phyloP scores from a whole-genome alignment of 139 green algal genomes.

The Chlorella sp. region DNA sequence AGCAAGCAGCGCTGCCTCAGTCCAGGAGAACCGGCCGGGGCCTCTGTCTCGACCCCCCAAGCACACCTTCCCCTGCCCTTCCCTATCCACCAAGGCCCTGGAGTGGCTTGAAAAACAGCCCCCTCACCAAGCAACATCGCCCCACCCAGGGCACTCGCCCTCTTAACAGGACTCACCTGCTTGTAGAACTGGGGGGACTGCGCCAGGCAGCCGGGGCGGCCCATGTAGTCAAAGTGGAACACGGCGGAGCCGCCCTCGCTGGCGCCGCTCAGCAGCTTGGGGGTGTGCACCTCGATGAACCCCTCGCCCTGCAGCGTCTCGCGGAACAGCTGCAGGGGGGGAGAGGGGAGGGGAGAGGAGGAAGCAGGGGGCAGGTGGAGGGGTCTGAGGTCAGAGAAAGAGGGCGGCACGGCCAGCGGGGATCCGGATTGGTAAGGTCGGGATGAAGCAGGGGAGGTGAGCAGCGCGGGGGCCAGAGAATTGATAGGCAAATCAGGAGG shows the following conservation, averaged over 20 bases:
- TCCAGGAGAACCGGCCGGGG: too few species aligned
- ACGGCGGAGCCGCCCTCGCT: conserved; percentile 92
- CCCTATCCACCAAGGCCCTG: too few species aligned
- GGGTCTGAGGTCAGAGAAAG: not conserved
- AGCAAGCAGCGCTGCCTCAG: too few species aligned
- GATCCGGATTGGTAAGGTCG: too few species aligned
- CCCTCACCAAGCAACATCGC: not conserved
- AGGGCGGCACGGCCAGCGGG: too few species aligned
- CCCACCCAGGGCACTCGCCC: not conserved
- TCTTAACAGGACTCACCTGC: conserved; percentile 30
- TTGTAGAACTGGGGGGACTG: conserved; percentile 57
- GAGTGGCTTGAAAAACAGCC: too few species aligned
- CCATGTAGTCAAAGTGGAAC: conserved; percentile 98
- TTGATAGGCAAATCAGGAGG: too few species aligned
- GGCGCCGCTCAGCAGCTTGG: conserved; percentile 90
- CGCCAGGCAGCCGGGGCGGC: conserved; percentile 90
- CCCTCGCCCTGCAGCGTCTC: conserved; percentile 74
- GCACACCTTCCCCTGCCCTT: too few species aligned
- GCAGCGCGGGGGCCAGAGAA: too few species aligned
- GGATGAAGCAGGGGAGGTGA: too few species aligned
- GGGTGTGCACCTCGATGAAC: conserved; percentile 98
- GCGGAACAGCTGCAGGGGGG: conserved; percentile 81
- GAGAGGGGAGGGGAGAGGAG: not conserved
- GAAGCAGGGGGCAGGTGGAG: not conserved
- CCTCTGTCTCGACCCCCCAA: too few species aligned